Conservation (phyloP, 305 asterid genomes). For the Fraxinus platypoda region DNA sequence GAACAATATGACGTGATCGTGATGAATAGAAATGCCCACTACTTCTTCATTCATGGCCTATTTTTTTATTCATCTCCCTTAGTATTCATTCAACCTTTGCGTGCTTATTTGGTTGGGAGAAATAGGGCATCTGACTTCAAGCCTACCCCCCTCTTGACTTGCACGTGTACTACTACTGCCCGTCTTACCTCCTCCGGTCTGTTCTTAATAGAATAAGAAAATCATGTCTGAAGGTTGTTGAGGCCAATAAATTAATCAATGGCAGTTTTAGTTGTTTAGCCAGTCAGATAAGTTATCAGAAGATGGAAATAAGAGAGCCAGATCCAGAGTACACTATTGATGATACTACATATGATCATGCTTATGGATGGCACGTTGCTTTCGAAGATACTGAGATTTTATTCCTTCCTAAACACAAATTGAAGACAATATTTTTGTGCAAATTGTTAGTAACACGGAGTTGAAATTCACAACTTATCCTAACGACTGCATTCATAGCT, state of each 20-base stretch:
- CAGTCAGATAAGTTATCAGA: background rate
- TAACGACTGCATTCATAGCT: background rate
- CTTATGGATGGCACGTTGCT: constrained; percentile 6
- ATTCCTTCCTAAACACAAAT: background rate
- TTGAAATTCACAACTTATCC: constrained; percentile 1
- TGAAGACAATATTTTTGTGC: background rate
- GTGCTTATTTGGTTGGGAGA: too few species aligned
- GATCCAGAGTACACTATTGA: background rate
- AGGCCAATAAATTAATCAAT: background rate
- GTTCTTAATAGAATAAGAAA: background rate
- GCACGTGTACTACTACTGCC: too few species aligned
- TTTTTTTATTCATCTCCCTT: background rate
- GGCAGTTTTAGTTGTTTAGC: background rate
- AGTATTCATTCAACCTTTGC: background rate
- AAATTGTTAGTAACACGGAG: constrained; percentile 17
- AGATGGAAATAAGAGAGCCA: background rate
- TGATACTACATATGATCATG: background rate
- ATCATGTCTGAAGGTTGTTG: background rate
- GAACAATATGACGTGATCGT: too few species aligned
- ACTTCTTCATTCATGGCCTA: background rate
- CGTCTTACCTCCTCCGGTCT: too few species aligned
- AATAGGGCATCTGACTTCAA: too few species aligned
- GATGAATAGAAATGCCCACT: background rate
- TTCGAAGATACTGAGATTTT: constrained; percentile 1
- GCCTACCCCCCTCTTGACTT: too few species aligned